These are phyloP conservation scores for Debaryomyces fabryi DNA, from an alignment of 1,139 yeast species.

Conservation along the genomic window DNA sequence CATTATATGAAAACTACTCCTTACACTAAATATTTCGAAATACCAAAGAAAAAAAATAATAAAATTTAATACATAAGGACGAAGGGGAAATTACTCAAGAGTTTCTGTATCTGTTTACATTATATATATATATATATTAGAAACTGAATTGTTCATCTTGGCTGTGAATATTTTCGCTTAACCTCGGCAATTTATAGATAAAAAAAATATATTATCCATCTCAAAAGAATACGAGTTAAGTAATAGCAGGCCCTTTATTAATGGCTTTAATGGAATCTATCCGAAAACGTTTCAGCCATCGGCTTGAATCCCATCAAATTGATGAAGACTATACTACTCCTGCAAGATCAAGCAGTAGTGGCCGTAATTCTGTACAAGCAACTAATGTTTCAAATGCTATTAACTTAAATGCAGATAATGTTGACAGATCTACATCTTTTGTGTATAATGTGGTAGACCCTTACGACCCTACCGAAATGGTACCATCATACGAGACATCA, in stretches of 20 bases:
- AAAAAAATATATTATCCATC: not conserved
- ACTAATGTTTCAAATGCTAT: not conserved
- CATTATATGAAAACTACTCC: not conserved
- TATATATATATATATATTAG: not conserved
- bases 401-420: not conserved
- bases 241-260: not conserved
- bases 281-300: conserved; percentile 31
- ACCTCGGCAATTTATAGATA: not conserved
- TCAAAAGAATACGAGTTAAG: not conserved
- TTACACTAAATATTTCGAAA: not conserved
- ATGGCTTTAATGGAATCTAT: conserved; percentile 28
- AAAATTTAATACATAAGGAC: not conserved
- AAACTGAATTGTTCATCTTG: not conserved
- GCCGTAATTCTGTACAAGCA: not conserved
- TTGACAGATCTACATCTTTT: not conserved
- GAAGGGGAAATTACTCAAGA: not conserved
- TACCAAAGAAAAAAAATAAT: not conserved
- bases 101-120: not conserved
- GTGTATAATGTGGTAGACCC: conserved; percentile 8
- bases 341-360: conserved; percentile 13
- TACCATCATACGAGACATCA: conserved; percentile 50
- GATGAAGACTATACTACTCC: conserved; percentile 38
- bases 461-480: conserved; percentile 41
- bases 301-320: conserved; percentile 37
- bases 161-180: not conserved